These are phyloP conservation scores for Bretziella fagacearum DNA, from an alignment of 2,329 filamentous ascomycete species.

Conservation along the genomic window DNA sequence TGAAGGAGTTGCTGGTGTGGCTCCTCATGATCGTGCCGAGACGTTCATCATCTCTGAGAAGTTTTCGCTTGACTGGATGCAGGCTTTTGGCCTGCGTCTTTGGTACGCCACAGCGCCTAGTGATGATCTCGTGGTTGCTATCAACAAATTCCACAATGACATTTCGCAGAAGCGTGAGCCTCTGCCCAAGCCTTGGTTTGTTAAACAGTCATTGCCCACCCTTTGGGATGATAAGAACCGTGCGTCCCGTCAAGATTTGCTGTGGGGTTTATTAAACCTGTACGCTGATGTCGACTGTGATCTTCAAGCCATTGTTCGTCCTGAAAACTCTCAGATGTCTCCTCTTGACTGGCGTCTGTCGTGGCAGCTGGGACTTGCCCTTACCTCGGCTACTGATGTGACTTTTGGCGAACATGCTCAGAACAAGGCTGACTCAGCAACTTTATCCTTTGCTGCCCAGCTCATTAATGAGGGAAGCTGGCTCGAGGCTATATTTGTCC, in stretches of 20 bases:
- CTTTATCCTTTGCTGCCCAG: slow-evolving; percentile 46
- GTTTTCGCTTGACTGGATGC: slow-evolving; percentile 82
- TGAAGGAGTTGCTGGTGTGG: slow-evolving; percentile 54
- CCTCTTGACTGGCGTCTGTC: slow-evolving; percentile 58
- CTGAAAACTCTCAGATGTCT: slow-evolving; percentile 59
- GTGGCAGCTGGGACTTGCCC: slow-evolving; percentile 68
- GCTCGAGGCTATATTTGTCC: slow-evolving; percentile 56
- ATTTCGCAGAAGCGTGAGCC: slow-evolving; percentile 55
- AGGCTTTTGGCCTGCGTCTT: slow-evolving; percentile 75
- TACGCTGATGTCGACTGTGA: slow-evolving; percentile 45
- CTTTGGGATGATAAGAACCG: slow-evolving; percentile 44
- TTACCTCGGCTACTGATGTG: slow-evolving; percentile 34
- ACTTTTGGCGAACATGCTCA: slow-evolving; percentile 36
- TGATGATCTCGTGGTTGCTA: slow-evolving; percentile 54
- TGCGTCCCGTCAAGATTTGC: slow-evolving; percentile 51
- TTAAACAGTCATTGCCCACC: slow-evolving; percentile 38
- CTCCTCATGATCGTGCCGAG: slow-evolving; percentile 62
- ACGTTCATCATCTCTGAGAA: slow-evolving; percentile 69
- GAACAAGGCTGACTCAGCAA: slow-evolving; percentile 48
- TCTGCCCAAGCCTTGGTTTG: slow-evolving; percentile 54
- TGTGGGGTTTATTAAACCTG: slow-evolving; percentile 75
- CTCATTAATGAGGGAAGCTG: slow-evolving; percentile 48
- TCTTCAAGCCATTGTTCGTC: slow-evolving; percentile 55
- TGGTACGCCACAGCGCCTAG: slow-evolving; percentile 65
- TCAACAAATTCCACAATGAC: slow-evolving; percentile 57